A percentile compares a stretch with the other conserved stretches of the same genome.
Conservation (phyloP, 192 early-diverging fungal genomes). For the Powellomyces hirtus region DNA sequence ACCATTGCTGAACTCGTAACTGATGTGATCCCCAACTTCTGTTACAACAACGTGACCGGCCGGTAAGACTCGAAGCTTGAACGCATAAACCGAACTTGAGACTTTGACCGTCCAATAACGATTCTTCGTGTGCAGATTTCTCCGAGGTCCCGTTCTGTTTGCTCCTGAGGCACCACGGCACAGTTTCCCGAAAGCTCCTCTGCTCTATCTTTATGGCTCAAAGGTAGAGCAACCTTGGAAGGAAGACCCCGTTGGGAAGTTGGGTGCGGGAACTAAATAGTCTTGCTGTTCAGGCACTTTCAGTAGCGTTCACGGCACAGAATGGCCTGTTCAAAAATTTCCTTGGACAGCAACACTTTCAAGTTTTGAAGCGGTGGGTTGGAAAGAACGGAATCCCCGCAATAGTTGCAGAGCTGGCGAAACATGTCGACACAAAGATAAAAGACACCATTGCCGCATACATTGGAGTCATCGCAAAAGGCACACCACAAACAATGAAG, state of each 20-base stretch:
- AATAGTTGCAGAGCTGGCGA: constrained; percentile 34
- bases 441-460: constrained; percentile 37
- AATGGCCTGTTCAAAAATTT: constrained; percentile 34
- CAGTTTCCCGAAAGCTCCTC: constrained; percentile 35
- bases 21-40: constrained; percentile 58
- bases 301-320: constrained; percentile 34
- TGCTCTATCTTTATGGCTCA: constrained; percentile 42
- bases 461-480: constrained; percentile 42
- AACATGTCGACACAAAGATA: constrained; percentile 36
- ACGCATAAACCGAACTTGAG: too few relatives aligned
- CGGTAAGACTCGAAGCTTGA: too few relatives aligned
- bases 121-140: too few relatives aligned
- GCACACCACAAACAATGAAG: constrained; percentile 39
- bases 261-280: too few relatives aligned
- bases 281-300: constrained; percentile 22
- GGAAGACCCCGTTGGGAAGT: not conserved
- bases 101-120: too few relatives aligned
- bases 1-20: constrained; percentile 63
- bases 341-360: constrained; percentile 42
- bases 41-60: constrained; percentile 31
- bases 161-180: constrained; percentile 21
- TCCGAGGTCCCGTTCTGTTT: constrained; percentile 32
- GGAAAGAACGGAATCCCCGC: constrained; percentile 29
- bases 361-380: constrained; percentile 23
- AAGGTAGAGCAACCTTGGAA: constrained; percentile 28